Evolutionary conservation across 2,329 filamentous ascomycete genomes (phyloP).

Genomic region (Chaetomiaceae sp.): DNA sequence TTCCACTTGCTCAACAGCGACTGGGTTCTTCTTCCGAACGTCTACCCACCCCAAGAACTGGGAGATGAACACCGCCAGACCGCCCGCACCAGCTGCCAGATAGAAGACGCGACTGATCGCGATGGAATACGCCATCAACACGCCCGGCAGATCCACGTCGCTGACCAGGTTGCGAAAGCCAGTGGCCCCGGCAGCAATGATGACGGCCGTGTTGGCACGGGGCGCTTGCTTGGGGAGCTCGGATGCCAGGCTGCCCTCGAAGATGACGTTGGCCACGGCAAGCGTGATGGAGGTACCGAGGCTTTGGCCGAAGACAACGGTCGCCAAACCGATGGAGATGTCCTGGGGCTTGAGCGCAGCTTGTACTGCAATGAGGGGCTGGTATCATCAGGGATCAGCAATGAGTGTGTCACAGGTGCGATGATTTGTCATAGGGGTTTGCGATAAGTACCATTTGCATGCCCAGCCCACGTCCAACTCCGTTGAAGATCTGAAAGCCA

Average conservation of each 20-base stretch:
- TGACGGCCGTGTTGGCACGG: conserved; percentile 21
- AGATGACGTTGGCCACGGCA: conserved; percentile 24
- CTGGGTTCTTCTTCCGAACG: conserved; percentile 35
- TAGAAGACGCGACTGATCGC: conserved; percentile 36
- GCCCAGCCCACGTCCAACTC: conserved; percentile 23
- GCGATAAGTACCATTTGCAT: conserved; percentile 26
- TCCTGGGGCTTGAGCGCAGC: conserved; percentile 20
- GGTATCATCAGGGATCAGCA: background rate
- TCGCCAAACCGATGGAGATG: conserved; percentile 24
- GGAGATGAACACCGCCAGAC: conserved; percentile 31
- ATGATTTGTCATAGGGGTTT: background rate
- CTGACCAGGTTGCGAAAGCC: conserved; percentile 31
- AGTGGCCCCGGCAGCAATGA: conserved; percentile 35
- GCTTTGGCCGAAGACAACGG: conserved; percentile 24
- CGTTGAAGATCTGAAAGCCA: conserved; percentile 24
- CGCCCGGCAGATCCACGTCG: conserved; percentile 26
- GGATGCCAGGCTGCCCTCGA: conserved; percentile 23
- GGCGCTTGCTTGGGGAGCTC: conserved; percentile 25
- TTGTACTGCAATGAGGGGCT: conserved; percentile 25
- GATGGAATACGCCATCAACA: conserved; percentile 34
- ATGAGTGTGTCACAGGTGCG: background rate
- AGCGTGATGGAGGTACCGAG: conserved; percentile 25
- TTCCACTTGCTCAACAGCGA: background rate
- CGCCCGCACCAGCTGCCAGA: conserved; percentile 31
- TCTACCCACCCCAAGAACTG: conserved; percentile 43